Conservation (phyloP, 495 filamentous ascomycete genomes). For the Chaetomium cochliodes region DNA sequence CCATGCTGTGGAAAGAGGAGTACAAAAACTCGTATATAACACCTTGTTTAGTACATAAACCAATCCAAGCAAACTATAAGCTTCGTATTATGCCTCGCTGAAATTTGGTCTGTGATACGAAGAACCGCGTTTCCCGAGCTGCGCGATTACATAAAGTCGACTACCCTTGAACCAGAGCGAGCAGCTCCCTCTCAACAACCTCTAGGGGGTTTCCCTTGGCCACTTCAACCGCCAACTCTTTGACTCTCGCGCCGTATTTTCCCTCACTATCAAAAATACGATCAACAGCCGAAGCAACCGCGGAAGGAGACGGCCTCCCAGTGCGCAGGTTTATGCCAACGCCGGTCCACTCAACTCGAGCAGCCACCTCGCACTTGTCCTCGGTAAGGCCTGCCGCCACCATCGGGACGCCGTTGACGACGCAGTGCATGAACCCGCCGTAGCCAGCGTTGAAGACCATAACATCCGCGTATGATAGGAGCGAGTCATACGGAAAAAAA, state of each 20-base stretch:
- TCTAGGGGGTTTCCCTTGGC: constrained; percentile 30
- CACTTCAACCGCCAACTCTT: constrained; percentile 30
- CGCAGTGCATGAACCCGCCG: constrained; percentile 36
- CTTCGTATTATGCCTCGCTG: background rate
- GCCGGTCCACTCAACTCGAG: too few species aligned
- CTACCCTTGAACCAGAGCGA: constrained; percentile 17
- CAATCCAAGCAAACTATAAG: background rate
- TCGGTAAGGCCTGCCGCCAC: constrained; percentile 35
- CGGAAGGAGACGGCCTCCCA: too few species aligned
- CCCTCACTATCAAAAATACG: background rate
- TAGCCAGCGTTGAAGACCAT: constrained; percentile 42
- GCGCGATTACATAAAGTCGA: background rate
- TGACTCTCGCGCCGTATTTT: constrained; percentile 30
- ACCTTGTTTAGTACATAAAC: background rate
- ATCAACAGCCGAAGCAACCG: too few species aligned
- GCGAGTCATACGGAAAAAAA: constrained; percentile 41
- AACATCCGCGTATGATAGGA: constrained; percentile 28
- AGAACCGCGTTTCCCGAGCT: background rate
- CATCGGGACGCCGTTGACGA: constrained; percentile 36
- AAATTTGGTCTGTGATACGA: too few species aligned
- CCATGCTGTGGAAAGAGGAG: background rate
- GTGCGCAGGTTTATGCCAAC: too few species aligned
- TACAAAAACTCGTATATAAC: background rate
- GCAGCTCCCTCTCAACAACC: constrained; percentile 29
- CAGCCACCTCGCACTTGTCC: too few species aligned